Evolutionary conservation across 228 moss, liverwort and hornwort species (phyloP).

Genomic region (Sphagnum fallax): DNA sequence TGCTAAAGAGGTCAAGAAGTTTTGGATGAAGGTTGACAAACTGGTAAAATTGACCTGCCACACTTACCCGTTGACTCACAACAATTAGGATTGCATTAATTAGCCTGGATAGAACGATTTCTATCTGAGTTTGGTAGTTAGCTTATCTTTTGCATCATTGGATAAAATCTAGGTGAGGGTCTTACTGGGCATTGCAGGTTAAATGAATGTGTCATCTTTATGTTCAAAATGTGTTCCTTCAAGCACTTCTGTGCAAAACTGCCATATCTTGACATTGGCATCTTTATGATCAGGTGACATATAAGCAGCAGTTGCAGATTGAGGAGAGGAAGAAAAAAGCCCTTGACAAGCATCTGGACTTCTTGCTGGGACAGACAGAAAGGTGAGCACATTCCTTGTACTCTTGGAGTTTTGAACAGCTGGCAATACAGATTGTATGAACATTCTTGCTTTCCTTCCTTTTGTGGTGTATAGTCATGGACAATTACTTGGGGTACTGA

Average conservation of each 20-base stretch:
- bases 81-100: no score
- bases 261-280: no score
- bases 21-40: conserved; percentile 98
- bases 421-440: no score
- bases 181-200: no score
- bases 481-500: no score
- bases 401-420: no score
- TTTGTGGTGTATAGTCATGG: no score
- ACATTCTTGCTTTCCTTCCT: no score
- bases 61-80: neutral
- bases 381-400: conserved; percentile 31
- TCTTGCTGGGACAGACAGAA: conserved; percentile 93
- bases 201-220: no score
- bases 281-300: conserved; percentile 48
- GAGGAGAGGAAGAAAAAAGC: conserved; percentile 96
- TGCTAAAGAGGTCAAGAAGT: conserved; percentile 97
- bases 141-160: neutral
- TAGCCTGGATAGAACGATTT: neutral
- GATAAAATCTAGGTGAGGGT: no score
- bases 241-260: no score
- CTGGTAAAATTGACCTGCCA: conserved; percentile 42
- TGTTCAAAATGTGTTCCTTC: no score
- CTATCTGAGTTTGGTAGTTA: neutral
- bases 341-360: conserved; percentile 95
- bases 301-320: conserved; percentile 84